phyloP scores from a whole-genome alignment of 2,329 filamentous ascomycete genomes.

The Ascochyta koolunga region DNA sequence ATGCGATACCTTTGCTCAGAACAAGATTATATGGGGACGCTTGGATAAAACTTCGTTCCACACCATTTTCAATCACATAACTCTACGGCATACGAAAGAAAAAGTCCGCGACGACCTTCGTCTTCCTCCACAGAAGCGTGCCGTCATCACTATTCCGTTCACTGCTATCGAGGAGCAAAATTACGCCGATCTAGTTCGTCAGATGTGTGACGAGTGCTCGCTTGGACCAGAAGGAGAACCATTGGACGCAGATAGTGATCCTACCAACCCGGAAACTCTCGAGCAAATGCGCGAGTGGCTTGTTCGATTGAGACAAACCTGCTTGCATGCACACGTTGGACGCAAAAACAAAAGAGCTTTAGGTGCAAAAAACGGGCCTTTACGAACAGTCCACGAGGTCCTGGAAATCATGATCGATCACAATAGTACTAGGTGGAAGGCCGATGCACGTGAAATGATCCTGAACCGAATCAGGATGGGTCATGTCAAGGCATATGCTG shows the following conservation, averaged over 20 bases:
- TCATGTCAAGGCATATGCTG: conserved; percentile 79
- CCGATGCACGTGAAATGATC: conserved; percentile 72
- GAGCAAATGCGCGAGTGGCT: conserved; percentile 83
- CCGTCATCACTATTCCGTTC: conserved; percentile 88
- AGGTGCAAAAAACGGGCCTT: conserved; percentile 66
- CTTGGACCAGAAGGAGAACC: conserved; percentile 70
- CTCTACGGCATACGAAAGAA: conserved; percentile 85
- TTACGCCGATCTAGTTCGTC: conserved; percentile 75
- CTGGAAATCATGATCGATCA: conserved; percentile 91
- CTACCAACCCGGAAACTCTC: conserved; percentile 61
- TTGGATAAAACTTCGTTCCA: conserved; percentile 72
- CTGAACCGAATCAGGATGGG: conserved; percentile 70
- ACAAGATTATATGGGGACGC: conserved; percentile 69
- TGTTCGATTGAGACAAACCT: conserved; percentile 77
- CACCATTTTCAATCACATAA: conserved; percentile 71
- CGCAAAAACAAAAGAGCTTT: conserved; percentile 68
- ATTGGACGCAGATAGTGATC: conserved; percentile 66
- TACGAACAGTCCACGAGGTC: conserved; percentile 85
- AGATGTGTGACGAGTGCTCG: conserved; percentile 74
- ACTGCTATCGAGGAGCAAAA: conserved; percentile 90
- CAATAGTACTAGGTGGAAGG: conserved; percentile 69
- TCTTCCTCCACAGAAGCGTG: conserved; percentile 81
- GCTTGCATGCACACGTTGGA: conserved; percentile 84
- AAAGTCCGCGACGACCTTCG: conserved; percentile 77
- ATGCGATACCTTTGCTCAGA: conserved; percentile 76